Conservation (phyloP, 2,329 filamentous ascomycete species). For the Ceratocystis ficicola region DNA sequence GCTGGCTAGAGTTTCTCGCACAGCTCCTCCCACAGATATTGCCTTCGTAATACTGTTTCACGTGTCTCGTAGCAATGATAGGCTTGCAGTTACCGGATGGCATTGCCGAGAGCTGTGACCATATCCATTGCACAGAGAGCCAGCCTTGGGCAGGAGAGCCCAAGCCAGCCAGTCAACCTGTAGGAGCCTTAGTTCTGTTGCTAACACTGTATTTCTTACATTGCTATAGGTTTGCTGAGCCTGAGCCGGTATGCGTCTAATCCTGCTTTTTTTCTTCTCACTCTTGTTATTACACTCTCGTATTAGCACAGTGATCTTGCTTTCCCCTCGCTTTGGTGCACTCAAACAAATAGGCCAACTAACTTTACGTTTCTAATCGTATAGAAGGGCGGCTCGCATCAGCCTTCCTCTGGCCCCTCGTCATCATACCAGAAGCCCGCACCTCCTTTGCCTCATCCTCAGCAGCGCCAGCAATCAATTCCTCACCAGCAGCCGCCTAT, state of each 20-base stretch:
- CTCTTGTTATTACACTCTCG: neutral
- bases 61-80: neutral
- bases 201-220: constrained; percentile 16
- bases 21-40: neutral
- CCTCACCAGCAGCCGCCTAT: constrained; percentile 24
- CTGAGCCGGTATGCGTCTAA: constrained; percentile 46
- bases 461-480: constrained; percentile 28
- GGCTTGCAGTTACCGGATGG: neutral
- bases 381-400: constrained; percentile 24
- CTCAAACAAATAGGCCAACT: constrained; percentile 6
- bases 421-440: constrained; percentile 23
- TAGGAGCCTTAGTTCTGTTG: constrained; percentile 3
- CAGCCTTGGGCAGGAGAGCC: no score
- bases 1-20: neutral
- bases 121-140: neutral
- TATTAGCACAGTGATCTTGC: neutral
- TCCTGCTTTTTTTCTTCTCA: constrained; percentile 8
- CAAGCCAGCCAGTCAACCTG: neutral
- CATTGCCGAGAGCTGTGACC: neutral
- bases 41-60: constrained; percentile 6
- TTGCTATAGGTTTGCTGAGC: constrained; percentile 54
- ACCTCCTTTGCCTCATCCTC: constrained; percentile 33
- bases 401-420: constrained; percentile 18
- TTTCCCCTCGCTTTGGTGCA: neutral
- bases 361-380: constrained; percentile 11